phyloP scores from a whole-genome alignment of 306 rosid genomes.

The Senna tora region DNA sequence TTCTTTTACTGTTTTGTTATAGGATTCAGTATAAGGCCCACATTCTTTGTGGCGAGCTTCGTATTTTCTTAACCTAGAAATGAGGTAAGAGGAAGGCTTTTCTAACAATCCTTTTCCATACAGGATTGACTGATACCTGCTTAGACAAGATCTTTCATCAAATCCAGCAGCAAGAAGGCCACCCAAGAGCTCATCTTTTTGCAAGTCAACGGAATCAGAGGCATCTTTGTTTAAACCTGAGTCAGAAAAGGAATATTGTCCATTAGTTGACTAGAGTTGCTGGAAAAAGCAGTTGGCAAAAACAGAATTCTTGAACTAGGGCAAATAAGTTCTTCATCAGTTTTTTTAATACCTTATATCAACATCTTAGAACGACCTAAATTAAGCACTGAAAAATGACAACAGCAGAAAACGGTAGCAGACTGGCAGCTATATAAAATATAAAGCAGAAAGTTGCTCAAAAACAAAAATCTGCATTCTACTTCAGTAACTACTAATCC shows the following conservation, averaged over 20 bases:
- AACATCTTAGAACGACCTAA: no score
- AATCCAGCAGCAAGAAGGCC: slow-evolving; percentile 64
- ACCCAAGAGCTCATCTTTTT: slow-evolving; percentile 50
- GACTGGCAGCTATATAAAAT: no score
- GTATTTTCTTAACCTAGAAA: slow-evolving; percentile 60
- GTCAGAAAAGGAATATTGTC: slow-evolving; percentile 27
- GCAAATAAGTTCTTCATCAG: no score
- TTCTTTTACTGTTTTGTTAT: slow-evolving; percentile 56
- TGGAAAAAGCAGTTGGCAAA: not conserved
- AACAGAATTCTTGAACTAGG: no score
- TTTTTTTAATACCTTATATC: no score
- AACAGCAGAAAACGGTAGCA: no score
- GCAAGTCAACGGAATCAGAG: slow-evolving; percentile 39
- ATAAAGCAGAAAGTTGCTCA: no score
- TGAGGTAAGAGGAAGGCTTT: slow-evolving; percentile 63
- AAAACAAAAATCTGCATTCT: no score
- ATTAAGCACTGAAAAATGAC: no score
- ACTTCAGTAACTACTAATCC: no score
- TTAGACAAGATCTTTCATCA: slow-evolving; percentile 63
- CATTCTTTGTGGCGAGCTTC: slow-evolving; percentile 68
- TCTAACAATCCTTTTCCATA: slow-evolving; percentile 47
- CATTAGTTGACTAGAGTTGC: slow-evolving; percentile 24
- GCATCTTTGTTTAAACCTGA: slow-evolving; percentile 41
- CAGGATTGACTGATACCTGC: slow-evolving; percentile 60
- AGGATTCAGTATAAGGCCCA: slow-evolving; percentile 67